Base-by-base conservation (phyloP, 768 basidiomycete species). In the Hortiboletus campestris region DNA sequence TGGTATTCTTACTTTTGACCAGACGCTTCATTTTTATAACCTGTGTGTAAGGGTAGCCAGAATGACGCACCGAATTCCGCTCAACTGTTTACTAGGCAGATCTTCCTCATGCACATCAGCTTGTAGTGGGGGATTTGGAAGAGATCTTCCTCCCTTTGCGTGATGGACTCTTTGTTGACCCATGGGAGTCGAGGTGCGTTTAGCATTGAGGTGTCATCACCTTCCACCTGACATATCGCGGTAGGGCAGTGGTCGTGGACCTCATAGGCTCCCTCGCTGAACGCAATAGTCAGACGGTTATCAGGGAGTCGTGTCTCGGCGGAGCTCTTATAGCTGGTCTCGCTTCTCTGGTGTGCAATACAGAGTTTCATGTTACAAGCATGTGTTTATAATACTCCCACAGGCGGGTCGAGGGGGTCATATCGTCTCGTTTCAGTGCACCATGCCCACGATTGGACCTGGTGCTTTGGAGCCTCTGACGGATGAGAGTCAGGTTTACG, bases 111-210 rank as follows among this genome's bases (percentile, higher is more conserved):
- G 78, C 83, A 2, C 78, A 79, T 35, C 88, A 95, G 78, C 76
- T 95, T 42, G 82, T 98, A 42, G 81, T 98, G 10, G 75, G 90
- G 1, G 97, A 98, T 67, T 73, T 98, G 36, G 88, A 93, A n/a
- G 97, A 99, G 51, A 85, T 94, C 19, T 98, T 95, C 71, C 71
- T 90, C 2, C 97, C 97, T 0, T 69, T 93, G 22, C 76, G 76
- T 19, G 73, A 78, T 6, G 88, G 86, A 3, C 75, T 95, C 39
- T 89, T 98, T 56, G 93, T 88, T 11, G 80, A 91, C 56, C 88
- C 92, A 14, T 57, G 65, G 49, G 82, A 86, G 56, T 86, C 85
- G 44, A 80, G 86, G 91, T 93, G 59, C 57, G 82, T 72, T 52
- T 43, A 45, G 49, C 13, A 40, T 44, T 49, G 32, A 39, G 10